Conservation (phyloP, 345 rosid genomes). For the Mallotus nudiflorus region DNA sequence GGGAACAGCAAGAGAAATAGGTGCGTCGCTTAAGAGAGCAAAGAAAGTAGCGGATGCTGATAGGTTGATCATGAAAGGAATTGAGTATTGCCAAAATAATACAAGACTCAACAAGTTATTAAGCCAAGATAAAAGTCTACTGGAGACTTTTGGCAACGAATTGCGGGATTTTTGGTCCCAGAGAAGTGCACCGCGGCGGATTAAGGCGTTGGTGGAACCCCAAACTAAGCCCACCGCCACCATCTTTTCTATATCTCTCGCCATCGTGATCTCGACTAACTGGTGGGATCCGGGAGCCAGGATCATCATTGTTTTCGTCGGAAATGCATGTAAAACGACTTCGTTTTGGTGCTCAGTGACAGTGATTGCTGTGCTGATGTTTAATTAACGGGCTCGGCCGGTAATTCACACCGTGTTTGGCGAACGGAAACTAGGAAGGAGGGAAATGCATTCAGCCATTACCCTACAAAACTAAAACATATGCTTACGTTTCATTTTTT, state of each 20-base stretch:
- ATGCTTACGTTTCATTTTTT: too few relatives aligned
- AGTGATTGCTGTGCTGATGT: too few relatives aligned
- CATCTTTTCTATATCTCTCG: slow-evolving; percentile 75
- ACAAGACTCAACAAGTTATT: slow-evolving; percentile 57
- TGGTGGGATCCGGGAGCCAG: not conserved
- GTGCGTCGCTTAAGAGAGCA: slow-evolving; percentile 63
- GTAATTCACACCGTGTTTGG: too few relatives aligned
- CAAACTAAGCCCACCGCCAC: slow-evolving; percentile 82
- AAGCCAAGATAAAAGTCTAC: slow-evolving; percentile 41
- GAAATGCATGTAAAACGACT: not conserved
- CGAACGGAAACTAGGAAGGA: too few relatives aligned
- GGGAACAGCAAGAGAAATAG: slow-evolving; percentile 85
- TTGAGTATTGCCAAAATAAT: slow-evolving; percentile 84
- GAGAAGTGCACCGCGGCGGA: slow-evolving; percentile 86
- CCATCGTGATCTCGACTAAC: slow-evolving; percentile 33
- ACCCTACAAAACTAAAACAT: too few relatives aligned
- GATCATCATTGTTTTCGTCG: not conserved
- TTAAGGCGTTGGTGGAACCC: slow-evolving; percentile 91
- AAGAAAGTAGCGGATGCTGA: slow-evolving; percentile 93
- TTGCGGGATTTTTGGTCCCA: slow-evolving; percentile 48
- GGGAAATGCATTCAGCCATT: too few relatives aligned
- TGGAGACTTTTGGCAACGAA: slow-evolving; percentile 27
- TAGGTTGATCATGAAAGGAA: slow-evolving; percentile 79
- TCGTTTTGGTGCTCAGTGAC: not conserved
- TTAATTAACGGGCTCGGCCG: too few relatives aligned